Conservation (phyloP, 1,284 basidiomycete genomes). For the Bjerkandera adusta region DNA sequence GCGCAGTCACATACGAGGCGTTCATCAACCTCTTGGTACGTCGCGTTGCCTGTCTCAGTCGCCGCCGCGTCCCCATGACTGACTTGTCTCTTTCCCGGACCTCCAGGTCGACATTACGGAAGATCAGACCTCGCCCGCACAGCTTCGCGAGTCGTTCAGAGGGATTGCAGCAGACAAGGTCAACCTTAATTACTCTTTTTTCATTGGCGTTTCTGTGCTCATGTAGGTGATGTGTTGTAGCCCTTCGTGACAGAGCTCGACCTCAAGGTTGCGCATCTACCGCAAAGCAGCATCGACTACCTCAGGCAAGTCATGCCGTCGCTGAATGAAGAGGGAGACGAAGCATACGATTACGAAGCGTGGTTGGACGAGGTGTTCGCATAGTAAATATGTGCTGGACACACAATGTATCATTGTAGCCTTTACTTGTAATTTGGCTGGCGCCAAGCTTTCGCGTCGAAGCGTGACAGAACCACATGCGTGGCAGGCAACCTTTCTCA, state of each 20-base stretch:
- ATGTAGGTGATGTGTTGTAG: constrained; percentile 45
- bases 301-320: constrained; percentile 68
- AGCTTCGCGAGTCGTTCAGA: constrained; percentile 91
- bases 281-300: constrained; percentile 79
- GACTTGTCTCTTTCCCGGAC: constrained; percentile 6
- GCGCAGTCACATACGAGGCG: constrained; percentile 89
- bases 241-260: constrained; percentile 94
- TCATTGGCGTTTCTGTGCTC: constrained; percentile 1
- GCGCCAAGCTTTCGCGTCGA: too few relatives aligned
- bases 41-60: neutral
- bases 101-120: constrained; percentile 89
- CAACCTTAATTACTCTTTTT: constrained; percentile 18
- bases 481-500: too few relatives aligned
- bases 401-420: too few relatives aligned
- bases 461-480: too few relatives aligned
- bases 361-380: constrained; percentile 79
- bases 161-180: constrained; percentile 92
- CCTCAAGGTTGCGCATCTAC: constrained; percentile 83
- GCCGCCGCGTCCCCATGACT: too few relatives aligned
- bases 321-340: constrained; percentile 54
- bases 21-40: constrained; percentile 91
- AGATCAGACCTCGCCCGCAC: constrained; percentile 92
- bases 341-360: constrained; percentile 75
- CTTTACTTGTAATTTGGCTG: too few relatives aligned
- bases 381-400: constrained; percentile 22